Evolutionary conservation across 2,329 filamentous ascomycete genomes (phyloP).

Genomic region (Hymenoscyphus salicellus): DNA sequence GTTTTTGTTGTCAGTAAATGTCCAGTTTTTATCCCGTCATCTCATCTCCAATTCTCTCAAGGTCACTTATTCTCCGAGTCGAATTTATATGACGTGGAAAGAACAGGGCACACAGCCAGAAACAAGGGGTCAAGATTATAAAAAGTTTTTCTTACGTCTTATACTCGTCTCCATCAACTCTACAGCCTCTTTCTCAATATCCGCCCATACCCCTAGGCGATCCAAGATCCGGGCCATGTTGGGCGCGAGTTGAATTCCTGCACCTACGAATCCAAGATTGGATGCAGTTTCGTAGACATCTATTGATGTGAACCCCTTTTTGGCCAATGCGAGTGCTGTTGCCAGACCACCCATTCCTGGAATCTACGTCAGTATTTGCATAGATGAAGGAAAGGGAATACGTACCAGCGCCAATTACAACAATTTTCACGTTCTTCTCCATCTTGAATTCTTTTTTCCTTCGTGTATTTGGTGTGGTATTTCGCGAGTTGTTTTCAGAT

Average conservation of each 20-base stretch:
- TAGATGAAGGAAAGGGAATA: neutral
- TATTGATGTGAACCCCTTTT: conserved; percentile 71
- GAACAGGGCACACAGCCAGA: too few species aligned
- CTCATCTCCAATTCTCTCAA: neutral
- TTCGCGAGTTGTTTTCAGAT: neutral
- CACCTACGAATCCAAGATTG: conserved; percentile 75
- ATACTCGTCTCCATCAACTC: conserved; percentile 71
- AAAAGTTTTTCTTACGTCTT: conserved; percentile 47
- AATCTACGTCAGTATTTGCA: neutral
- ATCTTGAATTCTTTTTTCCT: neutral
- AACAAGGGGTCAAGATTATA: neutral
- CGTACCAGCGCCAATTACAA: conserved; percentile 9
- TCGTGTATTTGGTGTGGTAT: neutral
- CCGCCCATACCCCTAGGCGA: conserved; percentile 67
- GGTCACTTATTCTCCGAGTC: neutral
- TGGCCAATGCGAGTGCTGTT: conserved; percentile 68
- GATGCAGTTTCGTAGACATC: conserved; percentile 72
- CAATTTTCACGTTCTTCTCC: conserved; percentile 10
- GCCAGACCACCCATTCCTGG: conserved; percentile 76
- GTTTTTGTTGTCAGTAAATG: neutral
- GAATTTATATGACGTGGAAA: too few species aligned
- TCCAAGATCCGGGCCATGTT: conserved; percentile 79
- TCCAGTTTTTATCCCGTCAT: neutral
- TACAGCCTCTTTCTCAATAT: conserved; percentile 68
- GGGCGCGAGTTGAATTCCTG: conserved; percentile 79